Evolutionary conservation across 805 yeast species (phyloP), one percentile per base, ranked within the genome.

Genomic region (Sugiyamaella smithiae): DNA sequence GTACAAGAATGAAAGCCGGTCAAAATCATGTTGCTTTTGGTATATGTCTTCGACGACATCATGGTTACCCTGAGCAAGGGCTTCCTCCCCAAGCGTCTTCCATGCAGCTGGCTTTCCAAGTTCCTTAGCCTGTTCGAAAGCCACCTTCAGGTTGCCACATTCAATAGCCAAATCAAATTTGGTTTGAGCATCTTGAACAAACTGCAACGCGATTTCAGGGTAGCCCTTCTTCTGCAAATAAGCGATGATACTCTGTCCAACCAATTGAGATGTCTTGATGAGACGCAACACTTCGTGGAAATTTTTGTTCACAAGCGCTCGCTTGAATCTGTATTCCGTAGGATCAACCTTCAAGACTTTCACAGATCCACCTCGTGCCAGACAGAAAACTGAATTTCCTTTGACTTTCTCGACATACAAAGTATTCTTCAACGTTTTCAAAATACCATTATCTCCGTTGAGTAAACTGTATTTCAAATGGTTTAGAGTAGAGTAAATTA

Each of bases 181-280:
- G 36, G 97, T 88, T 67, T 90, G 96, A 4, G 98, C 85, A 66
- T 93, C 99, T 69, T 89, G 85, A 46, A 93, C 99, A 64, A 93
- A 95, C 68, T 91, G 97, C 54, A 93, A 76, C 2, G 99, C 99
- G 67, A 93, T 83, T 69, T 93, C 99, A 23, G 99, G 98, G 66
- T 85, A 91, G 1, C 99, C 99, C 64, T 88, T 81, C 72, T 90
- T 85, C 67, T 93, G 96, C 62, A 93, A 76, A 67, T 91, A 93
- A 3, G 95, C 93, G 66, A 93, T 90, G 64, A 93, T 93, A 66
- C 90, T 88, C 72, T 95, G 97, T 56, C 99, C 99, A 45, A 93
- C 99, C 63, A 93, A 76, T 62, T 87, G 89, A 19, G 98, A 90
- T 50, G 78, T 81, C 63, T 81, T 83, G 67, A 93, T 93, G 57